Conservation (phyloP, 164 flowering plant species). For the Sextonia rubra region DNA sequence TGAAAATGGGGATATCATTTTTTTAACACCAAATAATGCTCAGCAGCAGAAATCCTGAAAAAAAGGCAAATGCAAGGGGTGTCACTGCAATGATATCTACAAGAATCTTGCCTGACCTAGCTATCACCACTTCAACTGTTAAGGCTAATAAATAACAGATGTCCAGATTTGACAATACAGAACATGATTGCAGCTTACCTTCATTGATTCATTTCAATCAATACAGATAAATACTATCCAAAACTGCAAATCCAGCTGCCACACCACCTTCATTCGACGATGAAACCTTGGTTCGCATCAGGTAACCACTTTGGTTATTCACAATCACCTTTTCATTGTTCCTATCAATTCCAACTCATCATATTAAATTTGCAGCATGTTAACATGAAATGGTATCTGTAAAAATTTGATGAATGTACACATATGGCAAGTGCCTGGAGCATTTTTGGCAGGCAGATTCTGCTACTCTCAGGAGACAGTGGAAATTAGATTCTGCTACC, state of each 20-base stretch:
- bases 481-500: not conserved
- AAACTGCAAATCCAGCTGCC: conserved; percentile 89
- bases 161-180: not conserved
- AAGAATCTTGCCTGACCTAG: too few species aligned
- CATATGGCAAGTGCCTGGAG: not conserved
- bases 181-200: not conserved
- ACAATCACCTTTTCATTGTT: conserved; percentile 67
- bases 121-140: too few species aligned
- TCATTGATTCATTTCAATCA: conserved; percentile 3
- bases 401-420: too few species aligned
- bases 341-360: conserved; percentile 33
- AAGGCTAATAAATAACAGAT: not conserved
- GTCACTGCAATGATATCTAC: too few species aligned
- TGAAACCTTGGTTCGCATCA: conserved; percentile 87
- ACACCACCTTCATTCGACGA: conserved; percentile 96
- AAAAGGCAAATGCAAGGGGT: too few species aligned
- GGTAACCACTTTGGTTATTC: conserved; percentile 69
- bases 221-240: conserved; percentile 71
- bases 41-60: too few species aligned
- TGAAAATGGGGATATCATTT: too few species aligned
- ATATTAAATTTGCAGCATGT: not conserved
- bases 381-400: not conserved
- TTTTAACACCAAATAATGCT: too few species aligned
- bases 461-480: not conserved
- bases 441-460: not conserved